Conservation (phyloP, 208 protist species). For the Entamoeba dispar region DNA sequence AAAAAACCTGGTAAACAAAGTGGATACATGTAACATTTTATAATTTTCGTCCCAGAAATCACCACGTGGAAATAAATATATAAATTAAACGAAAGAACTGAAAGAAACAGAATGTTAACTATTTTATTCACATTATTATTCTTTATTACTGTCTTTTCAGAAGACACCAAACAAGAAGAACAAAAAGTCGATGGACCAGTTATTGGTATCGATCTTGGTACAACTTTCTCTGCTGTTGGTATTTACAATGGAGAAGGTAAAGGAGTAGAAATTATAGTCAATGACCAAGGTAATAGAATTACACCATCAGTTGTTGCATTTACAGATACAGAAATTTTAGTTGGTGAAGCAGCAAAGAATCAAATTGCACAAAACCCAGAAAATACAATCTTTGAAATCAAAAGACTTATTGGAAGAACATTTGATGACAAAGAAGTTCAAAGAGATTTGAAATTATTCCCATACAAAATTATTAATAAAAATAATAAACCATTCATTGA, state of each 20-base stretch:
- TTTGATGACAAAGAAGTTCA: conserved; percentile 38
- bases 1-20: too few relatives aligned
- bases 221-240: conserved; percentile 19
- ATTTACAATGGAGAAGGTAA: background rate
- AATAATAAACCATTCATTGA: conserved; percentile 41
- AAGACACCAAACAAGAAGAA: background rate
- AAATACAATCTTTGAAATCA: conserved; percentile 72
- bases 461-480: conserved; percentile 56
- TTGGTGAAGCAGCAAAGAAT: conserved; percentile 53
- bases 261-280: conserved; percentile 53
- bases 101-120: too few relatives aligned
- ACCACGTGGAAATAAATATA: too few relatives aligned
- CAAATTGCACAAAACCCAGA: conserved; percentile 59
- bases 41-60: too few relatives aligned
- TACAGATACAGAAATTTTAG: conserved; percentile 48
- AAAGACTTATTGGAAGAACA: conserved; percentile 59
- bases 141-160: background rate
- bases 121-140: background rate
- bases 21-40: too few relatives aligned
- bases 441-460: conserved; percentile 48
- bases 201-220: conserved; percentile 28
- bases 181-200: background rate
- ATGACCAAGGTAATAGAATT: conserved; percentile 43
- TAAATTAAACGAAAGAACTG: too few relatives aligned
- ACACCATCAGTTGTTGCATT: conserved; percentile 68